These are phyloP conservation scores for Cyberlindnera mycetangii DNA, from an alignment of 805 yeast species.

Conservation along the genomic window DNA sequence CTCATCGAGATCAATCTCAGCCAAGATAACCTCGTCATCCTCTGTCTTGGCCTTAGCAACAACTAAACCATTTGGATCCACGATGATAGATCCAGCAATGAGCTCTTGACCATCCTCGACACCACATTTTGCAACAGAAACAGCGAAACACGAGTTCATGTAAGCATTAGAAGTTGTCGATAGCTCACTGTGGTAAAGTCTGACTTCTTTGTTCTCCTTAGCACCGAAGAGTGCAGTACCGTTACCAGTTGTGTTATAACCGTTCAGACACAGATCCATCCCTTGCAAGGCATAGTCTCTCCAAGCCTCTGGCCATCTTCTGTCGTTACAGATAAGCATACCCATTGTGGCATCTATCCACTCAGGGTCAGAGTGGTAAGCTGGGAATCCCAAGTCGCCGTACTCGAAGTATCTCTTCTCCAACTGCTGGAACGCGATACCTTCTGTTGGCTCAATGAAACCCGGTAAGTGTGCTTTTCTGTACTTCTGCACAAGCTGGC, in stretches of 20 bases:
- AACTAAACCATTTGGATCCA: slow-evolving; percentile 35
- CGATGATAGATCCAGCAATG: slow-evolving; percentile 36
- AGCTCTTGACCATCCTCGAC: slow-evolving; percentile 36
- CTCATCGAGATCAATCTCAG: slow-evolving; percentile 36
- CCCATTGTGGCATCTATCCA: slow-evolving; percentile 38
- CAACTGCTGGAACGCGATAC: slow-evolving; percentile 34
- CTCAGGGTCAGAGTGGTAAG: slow-evolving; percentile 32
- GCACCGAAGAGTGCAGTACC: slow-evolving; percentile 34
- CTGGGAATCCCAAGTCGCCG: slow-evolving; percentile 37
- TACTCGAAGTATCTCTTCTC: slow-evolving; percentile 38
- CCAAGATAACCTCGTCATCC: slow-evolving; percentile 32
- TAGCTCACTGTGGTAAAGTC: slow-evolving; percentile 34
- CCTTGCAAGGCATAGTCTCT: slow-evolving; percentile 38
- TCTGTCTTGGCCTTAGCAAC: slow-evolving; percentile 34
- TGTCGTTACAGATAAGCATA: slow-evolving; percentile 38
- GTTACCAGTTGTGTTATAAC: slow-evolving; percentile 36
- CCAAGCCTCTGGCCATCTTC: slow-evolving; percentile 44
- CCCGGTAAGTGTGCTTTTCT: slow-evolving; percentile 40
- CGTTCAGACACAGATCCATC: slow-evolving; percentile 36
- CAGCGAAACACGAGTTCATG: slow-evolving; percentile 34
- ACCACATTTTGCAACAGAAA: slow-evolving; percentile 36
- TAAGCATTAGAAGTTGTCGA: slow-evolving; percentile 35
- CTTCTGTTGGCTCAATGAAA: slow-evolving; percentile 33
- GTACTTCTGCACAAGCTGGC: slow-evolving; percentile 31
- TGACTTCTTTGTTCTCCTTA: slow-evolving; percentile 31